Conservation (phyloP, 2,329 filamentous ascomycete species). For the Penicillium sp. region DNA sequence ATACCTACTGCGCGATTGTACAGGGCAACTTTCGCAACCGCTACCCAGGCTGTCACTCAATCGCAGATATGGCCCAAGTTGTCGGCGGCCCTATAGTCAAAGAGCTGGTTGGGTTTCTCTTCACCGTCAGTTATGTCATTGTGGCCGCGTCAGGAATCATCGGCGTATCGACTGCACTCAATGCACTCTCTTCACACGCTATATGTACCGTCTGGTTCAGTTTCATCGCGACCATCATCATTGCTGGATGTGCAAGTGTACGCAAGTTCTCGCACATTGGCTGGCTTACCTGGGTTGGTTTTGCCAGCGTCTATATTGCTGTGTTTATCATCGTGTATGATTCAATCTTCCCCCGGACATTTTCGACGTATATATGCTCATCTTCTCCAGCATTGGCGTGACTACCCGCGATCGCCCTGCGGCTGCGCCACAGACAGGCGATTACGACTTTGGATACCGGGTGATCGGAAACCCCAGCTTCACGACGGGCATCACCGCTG, state of each 20-base stretch:
- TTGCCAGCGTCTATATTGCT: constrained; percentile 61
- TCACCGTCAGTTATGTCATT: constrained; percentile 62
- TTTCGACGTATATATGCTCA: constrained; percentile 4
- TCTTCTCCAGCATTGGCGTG: constrained; percentile 52
- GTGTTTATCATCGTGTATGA: constrained; percentile 58
- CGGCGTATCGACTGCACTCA: constrained; percentile 62
- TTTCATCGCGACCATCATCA: constrained; percentile 58
- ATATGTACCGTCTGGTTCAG: constrained; percentile 63
- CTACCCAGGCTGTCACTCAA: constrained; percentile 57
- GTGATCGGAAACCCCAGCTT: constrained; percentile 62
- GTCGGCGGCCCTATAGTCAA: constrained; percentile 57
- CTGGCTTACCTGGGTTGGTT: constrained; percentile 65
- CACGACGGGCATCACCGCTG: constrained; percentile 61
- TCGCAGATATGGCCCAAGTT: constrained; percentile 62
- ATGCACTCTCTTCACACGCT: constrained; percentile 62
- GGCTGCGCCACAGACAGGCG: constrained; percentile 61
- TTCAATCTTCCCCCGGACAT: neutral
- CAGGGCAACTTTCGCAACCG: constrained; percentile 57
- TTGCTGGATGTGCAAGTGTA: constrained; percentile 53
- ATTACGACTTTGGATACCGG: constrained; percentile 63
- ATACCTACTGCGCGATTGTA: constrained; percentile 54
- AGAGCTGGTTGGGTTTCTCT: constrained; percentile 60
- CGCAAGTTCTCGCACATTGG: constrained; percentile 64
- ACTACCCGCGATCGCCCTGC: constrained; percentile 62
- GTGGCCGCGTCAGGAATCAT: constrained; percentile 62